Base-by-base conservation (phyloP, 2,329 filamentous ascomycete genomes). In the Sporothrix protearum region DNA sequence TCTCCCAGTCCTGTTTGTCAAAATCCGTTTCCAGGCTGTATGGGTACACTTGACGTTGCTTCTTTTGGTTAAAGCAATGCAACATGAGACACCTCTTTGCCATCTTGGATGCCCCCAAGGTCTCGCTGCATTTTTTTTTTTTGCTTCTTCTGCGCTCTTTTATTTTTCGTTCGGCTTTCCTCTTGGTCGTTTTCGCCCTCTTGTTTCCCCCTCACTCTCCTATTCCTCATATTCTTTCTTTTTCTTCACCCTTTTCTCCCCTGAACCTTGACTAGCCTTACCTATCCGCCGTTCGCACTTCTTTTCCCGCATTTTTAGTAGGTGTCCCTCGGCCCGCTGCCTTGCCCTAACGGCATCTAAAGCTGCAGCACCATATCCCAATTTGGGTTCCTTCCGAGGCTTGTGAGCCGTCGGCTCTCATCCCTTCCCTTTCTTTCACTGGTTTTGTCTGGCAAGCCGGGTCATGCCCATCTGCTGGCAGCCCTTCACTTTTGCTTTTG, bases 11-110 rank as follows among this genome's bases (percentile, higher is more conserved):
- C 55, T n/a, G 55, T 59, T 39, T n/a, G 16, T n/a, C 30, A 10
- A n/a, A 0, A 25, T 53, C 49, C 49, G n/a, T 53, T 25, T 47
- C 49, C 49, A 53, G 49, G 49, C 8, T 25, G 49, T 25, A n/a
- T n/a, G 19, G 47, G 22, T 51, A 10, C 19, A 42, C n/a, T 0
- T 5, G 19, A 14, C 36, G 16, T 64, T 28, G n/a, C 36, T 63
- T 64, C 59, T 63, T 63, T 59, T 63, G 36, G 36, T 12, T 12
- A 63, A 63, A 63, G 36, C n/a, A 28, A 63, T 63, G n/a, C 59
- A 63, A 63, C 59, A 63, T 19, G 9, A 16, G 59, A 16, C 36
- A 42, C 9, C 33, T 45, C 59, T 25, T 63, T 63, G 22, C n/a
- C 59, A 22, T 64, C 39, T 45, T 3, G 8, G 12, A 42, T 19